Base-by-base conservation (phyloP, 2,329 filamentous ascomycete species). In the Sporothrix euskadiensis region DNA sequence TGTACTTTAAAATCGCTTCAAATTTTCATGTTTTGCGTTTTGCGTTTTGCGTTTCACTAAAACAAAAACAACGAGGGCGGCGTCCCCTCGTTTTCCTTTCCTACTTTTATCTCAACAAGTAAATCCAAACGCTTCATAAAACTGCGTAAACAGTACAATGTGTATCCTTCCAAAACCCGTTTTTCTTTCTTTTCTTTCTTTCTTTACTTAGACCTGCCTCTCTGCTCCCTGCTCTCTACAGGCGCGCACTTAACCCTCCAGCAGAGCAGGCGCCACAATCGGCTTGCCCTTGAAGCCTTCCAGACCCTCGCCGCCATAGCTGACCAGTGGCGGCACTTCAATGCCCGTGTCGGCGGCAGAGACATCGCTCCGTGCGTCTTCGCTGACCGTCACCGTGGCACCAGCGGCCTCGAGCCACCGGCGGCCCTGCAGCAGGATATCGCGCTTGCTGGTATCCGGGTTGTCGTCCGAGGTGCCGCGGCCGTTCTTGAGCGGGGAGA, bases 401-500 rank as follows among this genome's bases (percentile, higher is more conserved):
- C 95, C 96, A 8, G 91, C 94, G 72, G 88, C 90, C 82, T 93
- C 85, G 68, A 93, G 85, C 94, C 96, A 99, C 78, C 92, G 90
- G 83, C 90, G 89, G 61, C 96, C 96, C 84, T 98, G 96, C 63
- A 87, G 85, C 90, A 97, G 91, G 80, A 98, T 97, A 81, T 98
- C 94, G 77, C 86, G 87, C 84, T 91, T 93, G 86, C 94, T 97
- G 69, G 96, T 99, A 78, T 97, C 94, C 12, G 94, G 92, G 81
- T 98, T 94, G 16, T 99, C 96, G 84, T 97, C 92, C 44, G 93
- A 93, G 56, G 93, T 94, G 72, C 94, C 93, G 76, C 86, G 88
- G 47, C 87, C 88, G 80, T 99, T 99, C 90, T 99, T 99, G 77
- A 99, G 85, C 4, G 96, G 96, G 39, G 94, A 98, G 85, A 99